Evolutionary conservation across 2,329 filamentous ascomycete genomes (phyloP).

Genomic region (Fusarium sp.): DNA sequence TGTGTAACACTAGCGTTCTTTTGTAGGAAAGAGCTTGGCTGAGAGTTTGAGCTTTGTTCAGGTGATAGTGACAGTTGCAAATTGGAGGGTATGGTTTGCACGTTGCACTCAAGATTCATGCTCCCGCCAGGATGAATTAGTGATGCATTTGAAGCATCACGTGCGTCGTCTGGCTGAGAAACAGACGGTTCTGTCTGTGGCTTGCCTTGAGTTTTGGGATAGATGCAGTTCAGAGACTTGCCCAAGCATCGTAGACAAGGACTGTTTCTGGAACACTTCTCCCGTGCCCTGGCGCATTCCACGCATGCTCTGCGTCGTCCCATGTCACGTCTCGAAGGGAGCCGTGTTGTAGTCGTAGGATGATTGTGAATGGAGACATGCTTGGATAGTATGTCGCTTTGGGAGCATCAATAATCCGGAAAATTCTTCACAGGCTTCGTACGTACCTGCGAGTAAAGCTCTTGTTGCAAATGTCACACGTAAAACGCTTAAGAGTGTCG

Average conservation of each 20-base stretch:
- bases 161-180: background rate
- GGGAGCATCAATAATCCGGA: background rate
- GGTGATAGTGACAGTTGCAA: background rate
- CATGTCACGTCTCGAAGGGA: background rate
- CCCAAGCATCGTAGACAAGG: constrained; percentile 33
- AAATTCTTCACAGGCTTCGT: fast-evolving
- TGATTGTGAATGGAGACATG: constrained; percentile 15
- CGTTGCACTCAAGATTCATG: background rate
- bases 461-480: constrained; percentile 37
- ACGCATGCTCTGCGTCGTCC: constrained; percentile 26
- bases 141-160: background rate
- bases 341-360: background rate
- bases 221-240: constrained; percentile 22
- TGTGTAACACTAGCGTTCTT: background rate
- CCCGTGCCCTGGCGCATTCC: constrained; percentile 34
- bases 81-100: background rate
- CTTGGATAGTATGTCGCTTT: constrained; percentile 13
- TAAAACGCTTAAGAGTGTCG: constrained; percentile 22
- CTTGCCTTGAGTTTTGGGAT: background rate
- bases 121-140: background rate
- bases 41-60: background rate
- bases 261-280: constrained; percentile 29
- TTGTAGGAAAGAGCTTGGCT: background rate
- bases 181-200: fast-evolving
- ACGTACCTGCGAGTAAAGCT: constrained; percentile 40